Percentiles rank a stretch among this genome's conserved stretches.
These are phyloP conservation scores for Diaporthe citrichinensis DNA, from an alignment of 2,329 filamentous ascomycete genomes.

Conservation along the genomic window DNA sequence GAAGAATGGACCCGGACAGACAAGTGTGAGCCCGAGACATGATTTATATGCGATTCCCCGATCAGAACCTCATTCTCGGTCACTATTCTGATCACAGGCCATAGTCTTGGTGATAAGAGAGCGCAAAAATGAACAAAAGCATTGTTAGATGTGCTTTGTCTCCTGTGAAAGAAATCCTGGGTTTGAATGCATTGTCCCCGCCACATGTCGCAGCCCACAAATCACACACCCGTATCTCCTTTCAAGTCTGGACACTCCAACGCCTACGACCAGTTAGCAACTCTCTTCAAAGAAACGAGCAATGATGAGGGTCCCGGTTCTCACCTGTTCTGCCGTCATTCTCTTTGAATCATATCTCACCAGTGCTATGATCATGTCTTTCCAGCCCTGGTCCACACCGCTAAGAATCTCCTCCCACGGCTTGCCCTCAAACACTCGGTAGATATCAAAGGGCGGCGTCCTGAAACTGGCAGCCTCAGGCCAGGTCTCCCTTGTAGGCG, in stretches of 20 bases:
- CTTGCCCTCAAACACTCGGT: conserved; percentile 78
- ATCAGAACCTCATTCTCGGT: not conserved
- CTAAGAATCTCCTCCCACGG: conserved; percentile 80
- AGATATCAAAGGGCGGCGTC: conserved; percentile 91
- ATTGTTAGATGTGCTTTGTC: conserved; percentile 27
- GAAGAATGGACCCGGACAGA: not conserved
- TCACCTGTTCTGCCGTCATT: conserved; percentile 74
- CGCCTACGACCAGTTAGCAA: conserved; percentile 1
- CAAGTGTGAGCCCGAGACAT: not conserved
- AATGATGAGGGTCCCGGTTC: not conserved
- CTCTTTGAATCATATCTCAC: conserved; percentile 81
- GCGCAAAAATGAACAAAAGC: not conserved
- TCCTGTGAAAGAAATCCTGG: not conserved
- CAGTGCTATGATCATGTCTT: conserved; percentile 76
- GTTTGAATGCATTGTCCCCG: not conserved
- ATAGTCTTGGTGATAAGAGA: not conserved
- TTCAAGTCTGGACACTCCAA: conserved; percentile 12
- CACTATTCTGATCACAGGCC: not conserved
- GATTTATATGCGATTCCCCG: not conserved
- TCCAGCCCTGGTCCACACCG: conserved; percentile 68
- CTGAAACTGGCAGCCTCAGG: conserved; percentile 79
- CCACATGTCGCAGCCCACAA: not conserved
- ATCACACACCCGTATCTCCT: conserved; percentile 21
- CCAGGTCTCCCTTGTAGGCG: conserved; percentile 85
- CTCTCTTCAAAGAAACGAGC: not conserved